Evolutionary conservation across 1,139 yeast genomes (phyloP), one percentile per base, ranked within the genome.

Genomic region (Nakaseomyces delphensis): DNA sequence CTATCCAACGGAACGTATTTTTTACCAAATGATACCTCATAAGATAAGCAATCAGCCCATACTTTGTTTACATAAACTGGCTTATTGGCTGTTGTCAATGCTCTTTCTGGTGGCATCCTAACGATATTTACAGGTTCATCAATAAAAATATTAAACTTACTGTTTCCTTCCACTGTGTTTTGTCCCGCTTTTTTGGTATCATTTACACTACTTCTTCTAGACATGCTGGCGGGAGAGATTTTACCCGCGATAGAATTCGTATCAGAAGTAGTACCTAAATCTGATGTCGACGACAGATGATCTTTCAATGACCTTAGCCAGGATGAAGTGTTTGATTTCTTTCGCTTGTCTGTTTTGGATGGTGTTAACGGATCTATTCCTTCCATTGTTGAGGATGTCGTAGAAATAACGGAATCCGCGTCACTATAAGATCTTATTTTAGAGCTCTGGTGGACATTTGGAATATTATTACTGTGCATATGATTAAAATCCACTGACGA

Each of bases 31-130:
- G 86, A 75, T 25, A 87, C 74, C 51, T 83, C 84, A 61, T 87
- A 87, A 46, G 79, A 83, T 36, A 87, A 66, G 0, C 91, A 64
- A 49, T 83, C 80, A 52, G 81, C 83, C 96, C 96, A 87, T 3
- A 79, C 72, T 45, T 91, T 73, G 54, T 83, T 83, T 24, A 87
- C 85, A 58, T 79, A 83, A 23, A 87, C 76, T 0, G 96, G 94
- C 55, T 83, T 84, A 57, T 83, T 83, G 3, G 83, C 76, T 7
- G 84, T 75, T 0, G 86, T 76, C 30, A 78, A 69, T 1, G 87
- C 85, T 51, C 74, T 73, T n/a, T 79, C 74, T 1, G 95, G 95
- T 1, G 96, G 95, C 0, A 84, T 75, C 48, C 95, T 69, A 4
- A 85, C 78, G 55, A 66, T 49, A 20, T 55, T 59, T 6, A 66